Conservation (phyloP, 148 eudicot genomes). For the Gaultheria prostrata region DNA sequence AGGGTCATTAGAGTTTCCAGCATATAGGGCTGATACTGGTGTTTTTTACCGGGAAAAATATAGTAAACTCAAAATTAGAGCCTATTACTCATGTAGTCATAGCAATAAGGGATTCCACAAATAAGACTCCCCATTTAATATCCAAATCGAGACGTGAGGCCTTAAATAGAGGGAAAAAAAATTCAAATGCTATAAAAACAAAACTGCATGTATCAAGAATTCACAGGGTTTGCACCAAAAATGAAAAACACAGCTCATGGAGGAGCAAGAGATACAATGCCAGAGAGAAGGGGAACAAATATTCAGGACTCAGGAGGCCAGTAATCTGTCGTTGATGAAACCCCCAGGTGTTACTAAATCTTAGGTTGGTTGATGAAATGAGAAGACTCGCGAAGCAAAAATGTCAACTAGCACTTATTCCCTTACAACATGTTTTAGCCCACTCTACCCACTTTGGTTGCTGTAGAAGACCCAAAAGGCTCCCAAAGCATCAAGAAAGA, state of each 20-base stretch:
- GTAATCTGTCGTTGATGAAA: neutral
- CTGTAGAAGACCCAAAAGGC: conserved; percentile 54
- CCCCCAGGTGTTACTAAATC: neutral
- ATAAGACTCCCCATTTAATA: neutral
- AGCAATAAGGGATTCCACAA: neutral
- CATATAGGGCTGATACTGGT: neutral
- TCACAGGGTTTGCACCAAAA: neutral
- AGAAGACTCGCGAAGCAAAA: neutral
- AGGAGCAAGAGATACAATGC: neutral
- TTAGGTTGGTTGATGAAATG: neutral
- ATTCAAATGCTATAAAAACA: neutral
- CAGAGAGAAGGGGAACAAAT: neutral
- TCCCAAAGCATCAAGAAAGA: conserved; percentile 82
- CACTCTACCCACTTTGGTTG: conserved; percentile 15
- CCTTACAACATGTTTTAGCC: conserved; percentile 14
- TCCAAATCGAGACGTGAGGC: conserved; percentile 1
- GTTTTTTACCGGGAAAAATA: neutral
- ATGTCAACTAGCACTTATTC: conserved; percentile 1
- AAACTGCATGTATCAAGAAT: neutral
- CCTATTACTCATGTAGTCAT: neutral
- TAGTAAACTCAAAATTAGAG: neutral
- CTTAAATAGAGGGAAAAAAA: neutral
- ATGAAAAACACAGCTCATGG: neutral
- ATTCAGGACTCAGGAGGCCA: neutral
- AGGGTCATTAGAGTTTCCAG: neutral